Base-by-base conservation (phyloP, 345 rosid genomes). In the Eucalyptus decipiens region DNA sequence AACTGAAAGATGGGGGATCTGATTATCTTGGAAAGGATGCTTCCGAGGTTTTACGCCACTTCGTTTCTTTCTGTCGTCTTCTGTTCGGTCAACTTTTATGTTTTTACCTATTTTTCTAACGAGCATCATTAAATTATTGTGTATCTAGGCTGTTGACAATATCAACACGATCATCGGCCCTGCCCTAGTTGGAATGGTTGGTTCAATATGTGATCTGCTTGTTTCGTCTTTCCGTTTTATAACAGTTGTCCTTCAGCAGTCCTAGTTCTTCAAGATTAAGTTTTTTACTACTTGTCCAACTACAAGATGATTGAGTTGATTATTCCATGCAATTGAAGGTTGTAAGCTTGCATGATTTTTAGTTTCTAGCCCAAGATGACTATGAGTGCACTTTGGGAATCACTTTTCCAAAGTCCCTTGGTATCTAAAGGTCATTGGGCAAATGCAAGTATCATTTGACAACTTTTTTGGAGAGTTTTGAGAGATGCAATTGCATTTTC, bases 11-110 rank as follows among this genome's bases (percentile, higher is more conserved):
- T 91, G 99, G 99, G 89, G 99, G 99, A 24, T 93, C 97, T 5
- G 99, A 97, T 89, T 96, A 96, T 87, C 98, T 96, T 58, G 99
- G 99, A 54, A 97, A 96, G 93, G 99, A 96, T 93, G 99, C 95
- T 11, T 91, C 92, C 26, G 94, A 96, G 99, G 99, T 96, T 62
- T 23, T 88, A 40, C 50, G 24, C 19, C 62, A 18, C 58, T 34
- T 34, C 10, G 1, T 30, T 87, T 12, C 37, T 43, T 42, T 50
- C 43, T 12, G 45, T 10, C 4, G 13, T 34, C 30, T 86, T 28
- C 21, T 6, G 80, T 16, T 65, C 6, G 49, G 65, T 37, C 8
- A 12, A 19, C 40, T 37, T 23, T 48, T 51, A 34, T 32, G 69
- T 87, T 7, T 17, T 45, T 89, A 28, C 14, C 9, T 37, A 48